Percentiles rank a stretch among this genome's conserved stretches.
phyloP scores from a whole-genome alignment of 805 yeast species.

The Wickerhamiella qilinensis region DNA sequence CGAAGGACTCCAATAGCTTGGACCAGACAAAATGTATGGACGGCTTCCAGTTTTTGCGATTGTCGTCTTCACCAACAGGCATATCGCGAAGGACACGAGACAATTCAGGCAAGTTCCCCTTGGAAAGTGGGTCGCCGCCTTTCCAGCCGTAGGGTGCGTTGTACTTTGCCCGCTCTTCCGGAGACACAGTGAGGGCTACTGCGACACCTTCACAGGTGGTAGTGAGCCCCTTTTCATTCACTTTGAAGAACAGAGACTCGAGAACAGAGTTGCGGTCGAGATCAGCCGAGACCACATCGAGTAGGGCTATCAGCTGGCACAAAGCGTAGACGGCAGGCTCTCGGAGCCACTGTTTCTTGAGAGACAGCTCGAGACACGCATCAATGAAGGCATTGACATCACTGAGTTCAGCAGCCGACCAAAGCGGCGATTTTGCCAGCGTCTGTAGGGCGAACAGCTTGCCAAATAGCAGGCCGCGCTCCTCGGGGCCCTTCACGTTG shows the following conservation, averaged over 20 bases:
- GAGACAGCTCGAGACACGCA: conserved; percentile 39
- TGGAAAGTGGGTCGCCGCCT: conserved; percentile 53
- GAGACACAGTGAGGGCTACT: conserved; percentile 40
- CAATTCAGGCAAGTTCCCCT: conserved; percentile 45
- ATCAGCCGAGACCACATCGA: conserved; percentile 2
- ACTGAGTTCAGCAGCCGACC: conserved; percentile 16
- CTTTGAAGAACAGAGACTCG: conserved; percentile 23
- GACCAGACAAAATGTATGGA: conserved; percentile 19
- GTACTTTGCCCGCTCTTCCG: conserved; percentile 7
- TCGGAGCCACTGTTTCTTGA: conserved; percentile 65
- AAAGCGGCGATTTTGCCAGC: conserved; percentile 38
- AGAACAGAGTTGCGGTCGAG: conserved; percentile 8
- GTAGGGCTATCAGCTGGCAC: conserved; percentile 31
- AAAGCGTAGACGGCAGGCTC: conserved; percentile 67
- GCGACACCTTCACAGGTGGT: conserved; percentile 71
- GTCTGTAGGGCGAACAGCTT: conserved; percentile 72
- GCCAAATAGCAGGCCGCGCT: conserved; percentile 68
- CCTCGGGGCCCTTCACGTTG: conserved; percentile 60
- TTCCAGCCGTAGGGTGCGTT: conserved; percentile 36
- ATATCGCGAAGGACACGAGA: conserved; percentile 39
- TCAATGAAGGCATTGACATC: conserved; percentile 29
- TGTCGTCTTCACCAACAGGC: conserved; percentile 23
- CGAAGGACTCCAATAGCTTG: conserved; percentile 30
- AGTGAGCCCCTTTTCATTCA: conserved; percentile 39
- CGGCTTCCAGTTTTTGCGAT: conserved; percentile 12